Base-by-base conservation (phyloP, 768 basidiomycete genomes). In the Favolaschia claudopus region DNA sequence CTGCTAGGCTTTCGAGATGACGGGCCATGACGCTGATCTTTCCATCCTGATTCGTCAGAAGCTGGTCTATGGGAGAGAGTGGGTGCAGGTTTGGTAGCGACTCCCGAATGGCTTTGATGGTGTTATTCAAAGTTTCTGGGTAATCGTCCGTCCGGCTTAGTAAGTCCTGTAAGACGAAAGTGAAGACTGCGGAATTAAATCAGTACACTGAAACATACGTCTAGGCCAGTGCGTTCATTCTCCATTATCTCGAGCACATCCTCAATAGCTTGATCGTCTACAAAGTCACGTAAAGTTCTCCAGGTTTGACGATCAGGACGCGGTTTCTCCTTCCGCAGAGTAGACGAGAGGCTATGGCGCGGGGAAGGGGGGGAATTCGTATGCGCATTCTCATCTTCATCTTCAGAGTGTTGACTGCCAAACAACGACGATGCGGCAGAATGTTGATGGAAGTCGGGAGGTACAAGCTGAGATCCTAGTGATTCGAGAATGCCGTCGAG, bases 231-330 rank as follows among this genome's bases (percentile, higher is more conserved):
- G 44, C 91, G 78, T 53, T 93, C 90, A 53, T 76, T 81, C 66
- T 95, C 93, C 44, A 94, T 84, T 1, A 78, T 79, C 51, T 94
- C 93, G 42, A 89, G 69, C 19, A 86, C 80, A 60, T 91, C 89
- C 50, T 95, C 93, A 33, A 94, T 87, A 7, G 86, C 89, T 28
- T 86, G 81, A 64, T 95, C 93, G 65, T 93, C 91, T 32, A 93
- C 90, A 71, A 95, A 94, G 69, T 94, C 92, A 31, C 93, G 83
- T 31, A 94, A 69, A 0, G 89, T 91, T 79, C 92, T 94, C 92
- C 92, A 93, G 29, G 76, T 79, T 36, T 77, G 79, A 55, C 86
- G 77, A 64, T 89, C 87, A 24, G 66, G 68, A 54, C 67, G 51
- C 62, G 74, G 54, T 66, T 74, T 73, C 29, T 48, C 32, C 50